Percentiles rank a stretch among this genome's conserved stretches.
phyloP scores from a whole-genome alignment of 768 basidiomycete species.

The Phlebiopsis flavidoalba region DNA sequence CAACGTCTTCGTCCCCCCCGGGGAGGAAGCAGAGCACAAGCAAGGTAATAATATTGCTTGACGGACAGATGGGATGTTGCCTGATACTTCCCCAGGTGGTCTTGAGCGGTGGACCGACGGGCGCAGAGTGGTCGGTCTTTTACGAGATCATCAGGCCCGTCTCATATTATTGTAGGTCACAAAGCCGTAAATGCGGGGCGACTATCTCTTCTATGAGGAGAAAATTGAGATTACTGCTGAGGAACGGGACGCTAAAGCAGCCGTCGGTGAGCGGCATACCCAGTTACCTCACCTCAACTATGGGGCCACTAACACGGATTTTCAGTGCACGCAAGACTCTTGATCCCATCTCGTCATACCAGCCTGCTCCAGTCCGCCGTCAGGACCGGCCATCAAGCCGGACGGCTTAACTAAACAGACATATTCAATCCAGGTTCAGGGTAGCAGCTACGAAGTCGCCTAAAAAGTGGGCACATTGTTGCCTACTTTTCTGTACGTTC shows the following conservation, averaged over 20 bases:
- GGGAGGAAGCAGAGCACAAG: constrained; percentile 71
- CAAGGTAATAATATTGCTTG: constrained; percentile 20
- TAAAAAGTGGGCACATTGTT: constrained; percentile 80
- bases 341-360: constrained; percentile 52
- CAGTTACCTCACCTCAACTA: neutral
- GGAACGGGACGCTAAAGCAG: constrained; percentile 74
- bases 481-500: constrained; percentile 70
- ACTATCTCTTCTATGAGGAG: constrained; percentile 81
- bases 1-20: constrained; percentile 82
- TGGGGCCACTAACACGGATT: constrained; percentile 1
- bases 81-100: constrained; percentile 19
- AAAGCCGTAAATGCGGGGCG: constrained; percentile 80
- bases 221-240: constrained; percentile 78
- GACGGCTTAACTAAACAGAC: constrained; percentile 86
- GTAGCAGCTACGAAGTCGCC: constrained; percentile 52
- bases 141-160: neutral
- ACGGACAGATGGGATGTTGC: constrained; percentile 15
- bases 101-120: constrained; percentile 81
- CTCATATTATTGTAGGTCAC: constrained; percentile 48
- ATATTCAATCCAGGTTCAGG: constrained; percentile 70
- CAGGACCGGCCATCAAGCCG: constrained; percentile 73
- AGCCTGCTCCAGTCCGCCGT: constrained; percentile 58
- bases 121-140: constrained; percentile 55
- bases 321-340: constrained; percentile 52
- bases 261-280: constrained; percentile 49